phyloP scores from a whole-genome alignment of 2,329 filamentous ascomycete genomes.

The Tolypocladium cylindrosporum region DNA sequence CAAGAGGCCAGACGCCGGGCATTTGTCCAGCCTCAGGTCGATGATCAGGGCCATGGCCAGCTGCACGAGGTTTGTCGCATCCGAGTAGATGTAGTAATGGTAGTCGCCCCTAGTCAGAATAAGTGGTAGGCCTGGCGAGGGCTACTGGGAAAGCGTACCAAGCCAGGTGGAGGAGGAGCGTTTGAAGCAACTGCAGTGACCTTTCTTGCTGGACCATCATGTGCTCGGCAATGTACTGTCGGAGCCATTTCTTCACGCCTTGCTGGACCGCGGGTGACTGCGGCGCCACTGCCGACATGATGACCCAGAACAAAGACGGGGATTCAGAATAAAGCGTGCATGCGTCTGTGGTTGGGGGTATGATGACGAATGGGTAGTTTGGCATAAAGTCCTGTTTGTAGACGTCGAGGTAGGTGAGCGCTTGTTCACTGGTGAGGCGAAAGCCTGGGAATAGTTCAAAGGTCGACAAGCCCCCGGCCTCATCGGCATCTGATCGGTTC shows the following conservation, averaged over 20 bases:
- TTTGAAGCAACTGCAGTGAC: no score
- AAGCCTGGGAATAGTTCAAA: constrained; percentile 25
- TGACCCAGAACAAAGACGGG: constrained; percentile 26
- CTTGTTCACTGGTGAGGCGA: constrained; percentile 20
- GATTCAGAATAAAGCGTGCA: constrained; percentile 19
- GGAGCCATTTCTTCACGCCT: no score
- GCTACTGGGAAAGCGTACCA: no score
- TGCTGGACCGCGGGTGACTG: no score
- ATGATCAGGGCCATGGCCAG: constrained; percentile 25
- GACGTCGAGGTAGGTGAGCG: constrained; percentile 17
- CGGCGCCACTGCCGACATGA: constrained; percentile 12
- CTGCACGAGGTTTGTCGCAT: constrained; percentile 27
- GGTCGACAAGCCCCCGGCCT: background rate
- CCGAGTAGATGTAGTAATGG: constrained; percentile 25
- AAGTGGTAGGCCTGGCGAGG: no score
- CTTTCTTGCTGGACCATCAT: no score
- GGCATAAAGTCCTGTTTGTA: constrained; percentile 23
- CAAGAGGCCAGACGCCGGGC: constrained; percentile 11
- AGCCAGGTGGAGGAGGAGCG: no score
- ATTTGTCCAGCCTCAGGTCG: constrained; percentile 25
- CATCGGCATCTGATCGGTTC: no score
- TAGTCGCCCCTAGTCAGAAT: constrained; percentile 23
- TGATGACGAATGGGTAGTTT: constrained; percentile 27
- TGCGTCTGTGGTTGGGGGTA: constrained; percentile 14
- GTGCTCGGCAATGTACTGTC: no score